phyloP scores from a whole-genome alignment of 495 filamentous ascomycete species.

The Cenococcum geophilum region DNA sequence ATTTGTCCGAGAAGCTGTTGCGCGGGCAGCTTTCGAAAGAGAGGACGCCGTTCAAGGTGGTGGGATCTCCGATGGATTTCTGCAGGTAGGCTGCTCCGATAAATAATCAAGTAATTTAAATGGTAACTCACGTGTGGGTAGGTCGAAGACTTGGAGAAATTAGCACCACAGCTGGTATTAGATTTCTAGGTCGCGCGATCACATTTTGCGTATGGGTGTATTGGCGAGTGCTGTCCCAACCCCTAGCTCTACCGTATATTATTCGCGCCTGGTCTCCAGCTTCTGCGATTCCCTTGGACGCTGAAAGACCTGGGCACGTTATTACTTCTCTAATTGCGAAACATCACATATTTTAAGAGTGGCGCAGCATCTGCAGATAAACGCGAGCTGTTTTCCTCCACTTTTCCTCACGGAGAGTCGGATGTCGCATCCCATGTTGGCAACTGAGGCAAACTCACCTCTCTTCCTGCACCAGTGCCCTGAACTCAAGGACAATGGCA shows the following conservation, averaged over 20 bases:
- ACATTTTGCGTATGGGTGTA: too few species aligned
- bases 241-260: too few species aligned
- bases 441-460: too few species aligned
- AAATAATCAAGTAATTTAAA: background rate
- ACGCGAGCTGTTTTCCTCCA: background rate
- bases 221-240: too few species aligned
- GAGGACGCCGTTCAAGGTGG: conserved; percentile 40
- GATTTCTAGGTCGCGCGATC: conserved; percentile 55
- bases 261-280: too few species aligned
- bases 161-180: conserved; percentile 81
- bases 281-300: too few species aligned
- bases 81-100: conserved; percentile 56
- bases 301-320: too few species aligned
- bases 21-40: conserved; percentile 67
- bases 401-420: background rate
- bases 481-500: too few species aligned
- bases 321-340: too few species aligned
- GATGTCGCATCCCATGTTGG: background rate
- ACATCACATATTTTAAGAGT: too few species aligned
- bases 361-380: background rate
- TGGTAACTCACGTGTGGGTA: conserved; percentile 29
- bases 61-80: conserved; percentile 50
- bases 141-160: conserved; percentile 83
- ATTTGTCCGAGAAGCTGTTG: conserved; percentile 88
- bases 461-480: too few species aligned